Evolutionary conservation across 2,329 filamentous ascomycete genomes (phyloP).

Genomic region (Aspergillus arachidicola): DNA sequence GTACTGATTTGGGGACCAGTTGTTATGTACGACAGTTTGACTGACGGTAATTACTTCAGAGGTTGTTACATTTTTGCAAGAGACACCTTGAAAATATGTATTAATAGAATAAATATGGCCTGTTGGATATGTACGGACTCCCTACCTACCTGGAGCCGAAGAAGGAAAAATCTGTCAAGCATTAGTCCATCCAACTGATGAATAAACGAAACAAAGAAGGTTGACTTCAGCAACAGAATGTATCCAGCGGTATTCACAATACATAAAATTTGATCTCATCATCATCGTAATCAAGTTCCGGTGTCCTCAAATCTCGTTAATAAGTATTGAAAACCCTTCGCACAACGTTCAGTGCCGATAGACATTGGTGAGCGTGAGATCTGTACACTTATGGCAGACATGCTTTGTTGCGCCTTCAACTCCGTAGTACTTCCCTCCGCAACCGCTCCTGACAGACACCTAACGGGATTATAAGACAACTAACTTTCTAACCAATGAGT

Average conservation of each 20-base stretch:
- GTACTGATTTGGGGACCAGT: constrained; percentile 4
- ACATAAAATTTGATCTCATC: not conserved
- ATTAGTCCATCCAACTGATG: not conserved
- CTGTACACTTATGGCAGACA: not conserved
- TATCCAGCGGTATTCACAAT: not conserved
- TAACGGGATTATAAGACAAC: not conserved
- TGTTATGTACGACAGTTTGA: constrained; percentile 8
- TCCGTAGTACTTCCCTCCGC: not conserved
- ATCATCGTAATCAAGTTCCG: not conserved
- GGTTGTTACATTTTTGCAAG: constrained; percentile 37
- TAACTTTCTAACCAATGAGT: not conserved
- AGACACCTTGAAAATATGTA: constrained; percentile 15
- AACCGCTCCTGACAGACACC: not conserved
- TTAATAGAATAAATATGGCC: not conserved
- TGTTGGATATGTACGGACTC: not conserved
- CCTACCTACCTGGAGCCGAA: not conserved
- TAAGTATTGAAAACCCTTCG: not conserved
- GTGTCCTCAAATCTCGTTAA: not conserved
- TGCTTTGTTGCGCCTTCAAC: not conserved
- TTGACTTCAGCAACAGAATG: not conserved
- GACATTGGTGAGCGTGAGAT: not conserved
- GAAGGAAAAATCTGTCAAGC: not conserved
- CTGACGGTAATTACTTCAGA: constrained; percentile 21
- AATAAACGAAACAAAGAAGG: not conserved
- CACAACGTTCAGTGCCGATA: not conserved